Evolutionary conservation across 2,329 filamentous ascomycete genomes (phyloP).

Genomic region (Remersonia thermophila): DNA sequence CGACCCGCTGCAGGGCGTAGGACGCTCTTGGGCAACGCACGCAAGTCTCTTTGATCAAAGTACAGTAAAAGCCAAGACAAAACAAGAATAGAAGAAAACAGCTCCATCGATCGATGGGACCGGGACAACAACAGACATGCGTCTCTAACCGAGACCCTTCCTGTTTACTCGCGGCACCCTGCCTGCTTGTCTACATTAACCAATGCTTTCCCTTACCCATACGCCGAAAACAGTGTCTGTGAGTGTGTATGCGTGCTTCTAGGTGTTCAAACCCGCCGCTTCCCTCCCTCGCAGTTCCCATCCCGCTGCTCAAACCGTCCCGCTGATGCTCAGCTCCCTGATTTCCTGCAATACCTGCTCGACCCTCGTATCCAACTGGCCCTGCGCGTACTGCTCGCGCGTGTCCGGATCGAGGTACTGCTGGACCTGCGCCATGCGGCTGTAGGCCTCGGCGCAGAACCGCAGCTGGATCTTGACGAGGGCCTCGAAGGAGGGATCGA

Average conservation of each 20-base stretch:
- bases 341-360: slow-evolving; percentile 97
- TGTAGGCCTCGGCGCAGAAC: slow-evolving; percentile 97
- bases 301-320: slow-evolving; percentile 38
- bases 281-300: too few species aligned
- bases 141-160: neutral
- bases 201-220: slow-evolving; percentile 7
- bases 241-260: neutral
- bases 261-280: neutral
- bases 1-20: too few species aligned
- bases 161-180: neutral
- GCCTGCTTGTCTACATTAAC: slow-evolving; percentile 6
- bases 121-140: neutral
- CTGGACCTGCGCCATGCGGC: slow-evolving; percentile 96
- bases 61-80: too few species aligned
- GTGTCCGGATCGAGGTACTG: slow-evolving; percentile 95
- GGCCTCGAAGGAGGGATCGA: slow-evolving; percentile 94
- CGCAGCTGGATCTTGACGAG: slow-evolving; percentile 96
- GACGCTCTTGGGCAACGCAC: too few species aligned
- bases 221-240: slow-evolving; percentile 5
- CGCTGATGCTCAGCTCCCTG: slow-evolving; percentile 83
- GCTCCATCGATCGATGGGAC: neutral
- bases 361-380: slow-evolving; percentile 79
- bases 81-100: too few species aligned
- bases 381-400: slow-evolving; percentile 87
- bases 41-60: too few species aligned